These are phyloP conservation scores for carrot (Daucus carota) DNA, from an alignment of 129 eudicot genomes.

Conservation along the genomic window DNA sequence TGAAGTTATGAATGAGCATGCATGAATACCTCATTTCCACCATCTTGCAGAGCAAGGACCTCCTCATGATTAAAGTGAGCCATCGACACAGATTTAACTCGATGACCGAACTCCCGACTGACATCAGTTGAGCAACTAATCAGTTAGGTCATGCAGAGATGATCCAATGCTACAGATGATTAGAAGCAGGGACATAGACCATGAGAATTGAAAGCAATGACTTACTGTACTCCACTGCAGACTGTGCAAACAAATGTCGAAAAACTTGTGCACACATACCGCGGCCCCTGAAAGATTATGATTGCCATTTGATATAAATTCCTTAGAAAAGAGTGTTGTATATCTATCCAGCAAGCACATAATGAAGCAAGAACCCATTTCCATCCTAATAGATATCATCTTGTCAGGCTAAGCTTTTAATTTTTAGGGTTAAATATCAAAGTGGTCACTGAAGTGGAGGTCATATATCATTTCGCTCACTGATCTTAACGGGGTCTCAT, in stretches of 20 bases:
- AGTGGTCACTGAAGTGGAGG: no score
- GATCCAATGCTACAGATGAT: not conserved
- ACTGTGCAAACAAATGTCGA: slow-evolving; percentile 63
- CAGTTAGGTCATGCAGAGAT: slow-evolving; percentile 2
- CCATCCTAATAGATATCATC: not conserved
- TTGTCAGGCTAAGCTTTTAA: no score
- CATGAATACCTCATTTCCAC: slow-evolving; percentile 54
- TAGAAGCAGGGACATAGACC: not conserved
- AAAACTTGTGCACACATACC: slow-evolving; percentile 63
- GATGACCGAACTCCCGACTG: slow-evolving; percentile 73
- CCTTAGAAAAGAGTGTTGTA: not conserved
- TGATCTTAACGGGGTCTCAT: no score
- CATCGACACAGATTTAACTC: slow-evolving; percentile 91
- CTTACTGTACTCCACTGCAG: slow-evolving; percentile 73
- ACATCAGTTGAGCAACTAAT: not conserved
- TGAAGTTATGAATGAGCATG: not conserved
- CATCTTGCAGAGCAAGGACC: slow-evolving; percentile 64
- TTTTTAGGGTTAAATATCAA: no score
- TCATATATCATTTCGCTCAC: no score
- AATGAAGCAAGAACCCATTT: not conserved
- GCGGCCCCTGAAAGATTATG: slow-evolving; percentile 43
- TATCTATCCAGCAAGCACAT: no score
- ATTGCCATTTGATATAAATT: not conserved
- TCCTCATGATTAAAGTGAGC: slow-evolving; percentile 71
- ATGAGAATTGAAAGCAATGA: not conserved